These are phyloP conservation scores for Aspergillus ruber DNA, from an alignment of 2,329 filamentous ascomycete species.

Conservation along the genomic window DNA sequence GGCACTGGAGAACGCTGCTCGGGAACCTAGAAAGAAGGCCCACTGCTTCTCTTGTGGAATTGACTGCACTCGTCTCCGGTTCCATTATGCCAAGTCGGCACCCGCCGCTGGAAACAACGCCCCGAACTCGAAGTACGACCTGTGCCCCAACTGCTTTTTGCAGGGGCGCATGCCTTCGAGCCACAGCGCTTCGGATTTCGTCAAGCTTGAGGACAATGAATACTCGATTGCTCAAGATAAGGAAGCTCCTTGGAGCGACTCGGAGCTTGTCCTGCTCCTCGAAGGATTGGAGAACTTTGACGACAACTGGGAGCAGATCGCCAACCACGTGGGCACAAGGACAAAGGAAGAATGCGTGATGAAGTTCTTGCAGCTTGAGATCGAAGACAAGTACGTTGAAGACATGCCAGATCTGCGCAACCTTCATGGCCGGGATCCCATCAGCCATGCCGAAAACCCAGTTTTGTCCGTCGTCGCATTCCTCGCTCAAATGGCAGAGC, in stretches of 20 bases:
- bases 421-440: constrained; percentile 74
- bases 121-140: constrained; percentile 66
- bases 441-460: constrained; percentile 89
- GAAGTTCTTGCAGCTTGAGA: constrained; percentile 92
- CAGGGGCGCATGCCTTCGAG: constrained; percentile 77
- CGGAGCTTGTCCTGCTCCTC: constrained; percentile 79
- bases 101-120: constrained; percentile 47
- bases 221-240: constrained; percentile 74
- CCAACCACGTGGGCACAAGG: constrained; percentile 84
- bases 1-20: constrained; percentile 54
- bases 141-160: constrained; percentile 86
- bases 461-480: constrained; percentile 95
- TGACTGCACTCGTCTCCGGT: constrained; percentile 71
- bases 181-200: constrained; percentile 72
- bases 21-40: constrained; percentile 58
- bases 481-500: constrained; percentile 83
- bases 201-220: constrained; percentile 80
- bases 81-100: constrained; percentile 61
- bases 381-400: constrained; percentile 94
- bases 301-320: constrained; percentile 90
- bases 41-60: constrained; percentile 89
- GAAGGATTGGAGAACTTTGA: constrained; percentile 90
- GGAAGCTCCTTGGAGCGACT: constrained; percentile 84
- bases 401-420: constrained; percentile 63
- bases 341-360: constrained; percentile 94